These are phyloP conservation scores for Euphorbia pulcherrima DNA, from an alignment of 345 rosid genomes.

Conservation along the genomic window DNA sequence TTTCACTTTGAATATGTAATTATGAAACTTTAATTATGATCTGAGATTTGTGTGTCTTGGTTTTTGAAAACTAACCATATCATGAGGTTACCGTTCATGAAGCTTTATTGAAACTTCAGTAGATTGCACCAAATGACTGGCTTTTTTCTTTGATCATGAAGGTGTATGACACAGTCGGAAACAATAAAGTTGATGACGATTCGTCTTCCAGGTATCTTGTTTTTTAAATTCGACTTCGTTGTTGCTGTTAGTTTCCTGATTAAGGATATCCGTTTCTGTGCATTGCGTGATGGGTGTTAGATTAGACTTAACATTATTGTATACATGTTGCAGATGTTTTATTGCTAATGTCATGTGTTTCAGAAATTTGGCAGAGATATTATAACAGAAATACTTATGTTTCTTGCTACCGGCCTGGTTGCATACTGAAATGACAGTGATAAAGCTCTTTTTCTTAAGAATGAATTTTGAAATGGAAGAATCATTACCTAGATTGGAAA, in stretches of 20 bases:
- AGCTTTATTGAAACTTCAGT: conserved; percentile 16
- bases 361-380: background rate
- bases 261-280: background rate
- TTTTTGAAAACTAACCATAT: background rate
- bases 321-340: background rate
- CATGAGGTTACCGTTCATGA: conserved; percentile 9
- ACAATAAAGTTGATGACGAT: conserved; percentile 67
- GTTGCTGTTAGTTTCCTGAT: background rate
- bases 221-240: background rate
- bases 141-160: conserved; percentile 38
- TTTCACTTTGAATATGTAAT: background rate
- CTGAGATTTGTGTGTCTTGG: background rate
- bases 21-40: background rate
- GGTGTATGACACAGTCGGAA: conserved; percentile 86
- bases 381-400: background rate
- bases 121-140: conserved; percentile 18
- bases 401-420: background rate
- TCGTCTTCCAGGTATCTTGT: conserved; percentile 56
- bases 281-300: background rate
- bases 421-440: background rate
- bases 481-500: conserved; percentile 1
- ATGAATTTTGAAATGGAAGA: background rate
- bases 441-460: background rate
- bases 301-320: background rate
- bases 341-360: background rate